Evolutionary conservation across 2,329 filamentous ascomycete species (phyloP).

Genomic region (Pestalotiopsis sp.): DNA sequence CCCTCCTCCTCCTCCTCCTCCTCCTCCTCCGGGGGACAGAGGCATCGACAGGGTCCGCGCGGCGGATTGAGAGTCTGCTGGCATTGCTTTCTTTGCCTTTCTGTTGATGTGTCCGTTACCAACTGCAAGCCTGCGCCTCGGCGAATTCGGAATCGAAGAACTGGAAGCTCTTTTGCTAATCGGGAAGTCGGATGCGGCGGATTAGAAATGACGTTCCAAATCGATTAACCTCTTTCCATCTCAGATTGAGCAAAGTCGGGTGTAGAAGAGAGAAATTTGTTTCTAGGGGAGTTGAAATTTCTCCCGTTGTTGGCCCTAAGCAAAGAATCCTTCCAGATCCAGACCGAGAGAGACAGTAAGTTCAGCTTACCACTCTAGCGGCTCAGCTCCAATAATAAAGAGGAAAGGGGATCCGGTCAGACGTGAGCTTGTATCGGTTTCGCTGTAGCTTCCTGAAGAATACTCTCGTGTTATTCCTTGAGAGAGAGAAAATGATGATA

Average conservation of each 20-base stretch:
- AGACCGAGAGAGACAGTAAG: not conserved
- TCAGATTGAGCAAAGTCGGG: not conserved
- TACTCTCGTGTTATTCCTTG: too few species aligned
- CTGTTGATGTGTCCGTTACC: too few species aligned
- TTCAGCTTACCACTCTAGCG: not conserved
- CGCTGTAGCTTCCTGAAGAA: too few species aligned
- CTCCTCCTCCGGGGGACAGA: conserved; percentile 25
- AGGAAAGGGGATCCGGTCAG: not conserved
- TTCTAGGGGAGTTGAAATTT: not conserved
- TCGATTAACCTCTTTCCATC: not conserved
- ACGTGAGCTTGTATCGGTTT: too few species aligned
- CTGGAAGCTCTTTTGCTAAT: not conserved
- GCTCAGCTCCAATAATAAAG: not conserved
- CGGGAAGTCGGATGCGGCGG: not conserved
- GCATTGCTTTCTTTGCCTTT: conserved; percentile 37
- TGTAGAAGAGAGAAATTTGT: not conserved
- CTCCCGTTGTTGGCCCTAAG: not conserved
- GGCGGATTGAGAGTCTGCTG: conserved; percentile 50
- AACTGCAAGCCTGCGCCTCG: not conserved
- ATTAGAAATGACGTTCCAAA: not conserved
- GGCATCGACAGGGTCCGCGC: conserved; percentile 50
- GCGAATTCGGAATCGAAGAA: not conserved
- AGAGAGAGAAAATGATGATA: not conserved
- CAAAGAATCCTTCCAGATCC: not conserved
- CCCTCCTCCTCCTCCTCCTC: not conserved